These are phyloP conservation scores for Sclerotinia subarctica DNA, from an alignment of 2,329 filamentous ascomycete species.

Conservation along the genomic window DNA sequence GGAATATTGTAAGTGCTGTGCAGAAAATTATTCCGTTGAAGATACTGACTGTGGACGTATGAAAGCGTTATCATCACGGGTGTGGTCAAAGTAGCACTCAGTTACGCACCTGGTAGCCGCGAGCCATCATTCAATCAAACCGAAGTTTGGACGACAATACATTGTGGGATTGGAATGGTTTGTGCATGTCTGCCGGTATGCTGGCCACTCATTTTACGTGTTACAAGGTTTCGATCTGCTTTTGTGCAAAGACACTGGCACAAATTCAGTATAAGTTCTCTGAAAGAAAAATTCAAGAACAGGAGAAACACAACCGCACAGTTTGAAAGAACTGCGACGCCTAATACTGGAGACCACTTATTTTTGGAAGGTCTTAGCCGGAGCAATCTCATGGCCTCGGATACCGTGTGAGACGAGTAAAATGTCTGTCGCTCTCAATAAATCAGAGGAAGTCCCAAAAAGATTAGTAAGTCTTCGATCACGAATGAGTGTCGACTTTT, in stretches of 20 bases:
- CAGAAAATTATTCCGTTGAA: neutral
- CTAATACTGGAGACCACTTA: neutral
- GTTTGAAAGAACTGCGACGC: neutral
- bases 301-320: neutral
- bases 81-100: constrained; percentile 9
- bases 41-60: neutral
- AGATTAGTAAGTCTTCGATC: too few relatives aligned
- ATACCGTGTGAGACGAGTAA: too few relatives aligned
- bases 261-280: neutral
- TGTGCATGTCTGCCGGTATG: constrained; percentile 10
- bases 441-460: too few relatives aligned
- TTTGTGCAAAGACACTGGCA: neutral
- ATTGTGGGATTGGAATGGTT: constrained; percentile 12
- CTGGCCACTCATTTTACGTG: neutral
- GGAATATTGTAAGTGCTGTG: constrained; percentile 1
- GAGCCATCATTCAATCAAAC: constrained; percentile 12
- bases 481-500: too few relatives aligned
- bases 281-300: neutral
- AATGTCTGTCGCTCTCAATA: too few relatives aligned
- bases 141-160: constrained; percentile 6
- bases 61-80: constrained; percentile 5
- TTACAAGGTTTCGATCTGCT: neutral
- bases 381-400: too few relatives aligned
- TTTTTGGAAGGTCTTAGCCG: neutral
- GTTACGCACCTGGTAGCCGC: constrained; percentile 8